A percentile compares a stretch with the other conserved stretches of the same genome.
phyloP scores from a whole-genome alignment of 345 rosid species.

The Sisymbrium altissimum region DNA sequence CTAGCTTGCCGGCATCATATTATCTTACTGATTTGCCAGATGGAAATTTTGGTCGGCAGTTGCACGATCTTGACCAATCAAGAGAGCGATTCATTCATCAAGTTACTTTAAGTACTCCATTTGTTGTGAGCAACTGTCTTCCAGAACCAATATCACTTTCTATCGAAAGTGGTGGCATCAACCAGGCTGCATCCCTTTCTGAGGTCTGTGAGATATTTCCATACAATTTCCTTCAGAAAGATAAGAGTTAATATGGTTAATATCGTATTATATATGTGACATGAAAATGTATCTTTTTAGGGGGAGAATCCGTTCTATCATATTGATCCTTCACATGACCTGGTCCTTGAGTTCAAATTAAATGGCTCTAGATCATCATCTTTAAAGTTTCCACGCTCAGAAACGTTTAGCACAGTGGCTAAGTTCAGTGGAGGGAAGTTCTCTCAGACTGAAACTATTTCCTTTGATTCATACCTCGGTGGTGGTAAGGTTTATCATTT shows the following conservation, averaged over 20 bases:
- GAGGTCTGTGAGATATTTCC: constrained; percentile 58
- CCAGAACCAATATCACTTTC: constrained; percentile 64
- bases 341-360: constrained; percentile 60
- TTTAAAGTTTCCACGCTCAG: constrained; percentile 74
- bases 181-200: constrained; percentile 55
- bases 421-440: constrained; percentile 71
- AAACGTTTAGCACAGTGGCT: constrained; percentile 60
- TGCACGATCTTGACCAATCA: constrained; percentile 38
- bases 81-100: constrained; percentile 56
- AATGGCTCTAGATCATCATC: constrained; percentile 53
- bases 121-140: constrained; percentile 68
- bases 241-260: constrained; percentile 12
- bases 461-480: constrained; percentile 46
- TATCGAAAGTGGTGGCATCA: constrained; percentile 71
- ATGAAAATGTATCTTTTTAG: constrained; percentile 39
- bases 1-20: constrained; percentile 49
- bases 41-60: constrained; percentile 32
- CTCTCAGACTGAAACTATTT: constrained; percentile 58
- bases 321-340: constrained; percentile 83
- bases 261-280: constrained; percentile 9
- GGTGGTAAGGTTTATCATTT: constrained; percentile 45
- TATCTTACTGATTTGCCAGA: constrained; percentile 32
- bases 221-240: constrained; percentile 13
- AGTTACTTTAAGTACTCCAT: constrained; percentile 71
- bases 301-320: constrained; percentile 74